Conservation (phyloP, 1,139 yeast genomes). For the Suhomyces atakaporum region DNA sequence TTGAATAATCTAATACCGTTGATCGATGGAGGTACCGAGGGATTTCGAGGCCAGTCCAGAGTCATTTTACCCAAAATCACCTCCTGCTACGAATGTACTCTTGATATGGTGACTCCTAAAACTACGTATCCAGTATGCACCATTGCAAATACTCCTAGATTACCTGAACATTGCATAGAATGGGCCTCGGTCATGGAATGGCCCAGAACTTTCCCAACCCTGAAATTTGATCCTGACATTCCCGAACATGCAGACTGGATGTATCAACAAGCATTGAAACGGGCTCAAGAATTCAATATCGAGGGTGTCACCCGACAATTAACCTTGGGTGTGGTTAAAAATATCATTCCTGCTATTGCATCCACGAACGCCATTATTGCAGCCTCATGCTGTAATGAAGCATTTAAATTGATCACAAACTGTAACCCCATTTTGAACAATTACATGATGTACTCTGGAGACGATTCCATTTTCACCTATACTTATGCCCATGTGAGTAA, state of each 20-base stretch:
- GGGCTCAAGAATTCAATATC: conserved; percentile 71
- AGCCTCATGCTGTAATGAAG: conserved; percentile 88
- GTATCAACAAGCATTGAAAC: conserved; percentile 50
- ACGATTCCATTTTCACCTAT: conserved; percentile 72
- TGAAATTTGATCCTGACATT: conserved; percentile 66
- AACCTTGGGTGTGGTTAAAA: conserved; percentile 87
- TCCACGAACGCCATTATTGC: conserved; percentile 93
- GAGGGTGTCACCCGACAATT: conserved; percentile 69
- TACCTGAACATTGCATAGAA: conserved; percentile 93
- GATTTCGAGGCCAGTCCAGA: conserved; percentile 89
- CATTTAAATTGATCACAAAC: conserved; percentile 72
- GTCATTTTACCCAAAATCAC: conserved; percentile 82
- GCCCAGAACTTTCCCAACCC: conserved; percentile 53
- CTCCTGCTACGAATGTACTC: conserved; percentile 91
- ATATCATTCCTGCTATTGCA: conserved; percentile 92
- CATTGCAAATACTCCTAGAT: conserved; percentile 87
- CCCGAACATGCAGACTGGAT: conserved; percentile 71
- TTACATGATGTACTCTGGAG: conserved; percentile 86
- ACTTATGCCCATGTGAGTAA: conserved; percentile 65
- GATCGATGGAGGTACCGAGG: conserved; percentile 96
- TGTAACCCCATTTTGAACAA: conserved; percentile 70
- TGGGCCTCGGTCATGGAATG: conserved; percentile 84
- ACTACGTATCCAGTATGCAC: conserved; percentile 89
- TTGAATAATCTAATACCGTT: conserved; percentile 69
- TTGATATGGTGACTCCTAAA: conserved; percentile 71